A percentile compares a stretch with the other conserved stretches of the same genome.
phyloP scores from a whole-genome alignment of 2,329 filamentous ascomycete genomes.

The Penicillium sp. region DNA sequence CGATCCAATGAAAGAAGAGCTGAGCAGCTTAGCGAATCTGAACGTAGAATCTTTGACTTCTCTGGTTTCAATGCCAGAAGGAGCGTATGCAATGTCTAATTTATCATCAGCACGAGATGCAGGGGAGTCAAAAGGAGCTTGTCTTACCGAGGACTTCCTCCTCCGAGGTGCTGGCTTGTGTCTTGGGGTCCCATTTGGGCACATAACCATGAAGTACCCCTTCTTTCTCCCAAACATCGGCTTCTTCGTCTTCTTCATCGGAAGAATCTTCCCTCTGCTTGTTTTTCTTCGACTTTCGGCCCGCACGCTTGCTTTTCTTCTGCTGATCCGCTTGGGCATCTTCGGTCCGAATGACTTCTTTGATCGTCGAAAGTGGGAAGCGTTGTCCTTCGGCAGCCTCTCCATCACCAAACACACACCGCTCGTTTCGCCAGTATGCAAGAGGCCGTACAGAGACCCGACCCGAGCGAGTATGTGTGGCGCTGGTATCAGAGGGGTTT shows the following conservation, averaged over 20 bases:
- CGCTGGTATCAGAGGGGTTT: constrained; percentile 52
- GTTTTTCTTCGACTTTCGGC: constrained; percentile 32
- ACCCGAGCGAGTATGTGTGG: constrained; percentile 70
- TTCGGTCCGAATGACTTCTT: constrained; percentile 74
- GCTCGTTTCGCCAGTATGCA: constrained; percentile 84
- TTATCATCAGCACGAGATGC: constrained; percentile 2
- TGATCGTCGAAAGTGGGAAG: constrained; percentile 68
- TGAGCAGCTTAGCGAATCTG: constrained; percentile 83
- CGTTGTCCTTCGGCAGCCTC: constrained; percentile 55
- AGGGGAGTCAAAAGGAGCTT: neutral
- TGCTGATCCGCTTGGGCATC: constrained; percentile 51
- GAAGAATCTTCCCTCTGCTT: constrained; percentile 38
- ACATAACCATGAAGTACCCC: constrained; percentile 46
- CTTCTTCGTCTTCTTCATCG: constrained; percentile 38
- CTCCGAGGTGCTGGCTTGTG: constrained; percentile 37
- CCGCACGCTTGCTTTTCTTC: constrained; percentile 37
- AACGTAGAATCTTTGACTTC: constrained; percentile 68
- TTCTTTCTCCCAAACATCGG: constrained; percentile 47
- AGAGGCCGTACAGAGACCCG: constrained; percentile 75
- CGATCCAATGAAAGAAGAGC: constrained; percentile 79
- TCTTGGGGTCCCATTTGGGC: constrained; percentile 43
- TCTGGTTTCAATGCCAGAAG: constrained; percentile 55
- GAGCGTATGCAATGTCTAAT: constrained; percentile 60
- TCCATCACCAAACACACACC: constrained; percentile 65
- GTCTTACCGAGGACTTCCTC: constrained; percentile 42